Evolutionary conservation across 1,139 yeast genomes (phyloP), one percentile per base, ranked within the genome.

Genomic region (Meyerozyma carpophila): DNA sequence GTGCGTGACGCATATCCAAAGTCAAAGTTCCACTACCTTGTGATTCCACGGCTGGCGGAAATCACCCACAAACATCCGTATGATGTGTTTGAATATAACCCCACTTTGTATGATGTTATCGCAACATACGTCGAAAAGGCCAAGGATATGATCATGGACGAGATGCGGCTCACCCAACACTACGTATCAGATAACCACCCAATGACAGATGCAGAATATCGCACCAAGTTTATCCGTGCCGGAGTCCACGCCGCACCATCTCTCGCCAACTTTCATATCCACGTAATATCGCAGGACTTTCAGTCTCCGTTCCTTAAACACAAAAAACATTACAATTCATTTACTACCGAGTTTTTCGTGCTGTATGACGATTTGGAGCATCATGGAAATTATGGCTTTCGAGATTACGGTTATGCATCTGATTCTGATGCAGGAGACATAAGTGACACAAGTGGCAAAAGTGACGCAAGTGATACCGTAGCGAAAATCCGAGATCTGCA

Each of bases 231-330:
- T 46, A 65, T 86, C n/a, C 66, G 66, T 47, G 74, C 72, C 3
- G 94, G 95, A 0, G 73, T 86, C 20, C 95, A 87, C 60, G 65
- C 85, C 3, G 73, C 75, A 2, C 95, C 95, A 2, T 82, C 91
- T 1, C 57, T 87, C 71, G 62, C 61, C 39, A 84, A 87, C 55
- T 57, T 86, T 32, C 95, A 87, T 55, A 66, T 87, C 25, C 95
- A 87, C 63, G 79, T 87, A 11, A 70, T 87, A 41, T 79, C 91
- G 0, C 70, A 65, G 41, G 95, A 87, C 60, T 74, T 84, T 55
- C 54, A 68, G 52, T 78, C 87, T 6, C 63, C 64, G 0, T 51
- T 69, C 24, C 45, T 86, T 63, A 86, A 84, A 57, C 69, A 80
- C 53, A 79, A 75, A 48, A 75, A 72, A 47, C 95, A 87, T 59